These are phyloP conservation scores for Blastocystis sp. DNA, from an alignment of 352 stramenopile genomes.

Conservation along the genomic window DNA sequence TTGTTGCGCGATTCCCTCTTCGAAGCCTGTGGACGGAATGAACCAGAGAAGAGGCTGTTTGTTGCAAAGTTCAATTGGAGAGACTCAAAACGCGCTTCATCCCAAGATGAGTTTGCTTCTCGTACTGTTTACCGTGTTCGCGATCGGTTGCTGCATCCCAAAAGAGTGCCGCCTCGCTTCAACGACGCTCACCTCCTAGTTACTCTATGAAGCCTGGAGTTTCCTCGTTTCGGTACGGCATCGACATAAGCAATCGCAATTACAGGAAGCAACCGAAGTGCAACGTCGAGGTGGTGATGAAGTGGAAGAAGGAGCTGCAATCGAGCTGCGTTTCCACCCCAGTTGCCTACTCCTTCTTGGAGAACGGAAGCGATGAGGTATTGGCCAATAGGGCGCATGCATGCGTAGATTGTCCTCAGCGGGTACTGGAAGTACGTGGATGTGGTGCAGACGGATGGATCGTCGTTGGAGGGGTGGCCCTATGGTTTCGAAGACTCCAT, in stretches of 20 bases:
- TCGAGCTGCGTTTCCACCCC: constrained; percentile 53
- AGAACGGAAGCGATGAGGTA: constrained; percentile 45
- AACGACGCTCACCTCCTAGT: constrained; percentile 6
- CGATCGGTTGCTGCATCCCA: neutral
- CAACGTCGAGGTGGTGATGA: constrained; percentile 32
- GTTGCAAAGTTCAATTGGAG: too few relatives aligned
- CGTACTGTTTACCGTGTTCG: neutral
- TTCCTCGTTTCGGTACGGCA: constrained; percentile 32
- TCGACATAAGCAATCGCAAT: constrained; percentile 35
- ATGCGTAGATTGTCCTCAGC: constrained; percentile 29
- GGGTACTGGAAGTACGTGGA: constrained; percentile 48
- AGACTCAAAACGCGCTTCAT: too few relatives aligned
- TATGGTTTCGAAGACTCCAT: neutral
- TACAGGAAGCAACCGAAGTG: constrained; percentile 41
- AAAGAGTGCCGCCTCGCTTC: neutral
- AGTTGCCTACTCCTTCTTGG: constrained; percentile 1
- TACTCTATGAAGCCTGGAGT: constrained; percentile 42
- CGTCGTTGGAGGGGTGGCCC: constrained; percentile 15
- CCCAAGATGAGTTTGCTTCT: too few relatives aligned
- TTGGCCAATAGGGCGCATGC: neutral
- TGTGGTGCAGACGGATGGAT: neutral
- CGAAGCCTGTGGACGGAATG: too few relatives aligned
- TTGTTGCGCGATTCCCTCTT: too few relatives aligned
- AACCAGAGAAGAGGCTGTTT: too few relatives aligned
- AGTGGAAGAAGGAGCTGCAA: constrained; percentile 57